These are phyloP conservation scores for Apiospora aurea DNA, from an alignment of 2,329 filamentous ascomycete species.

Conservation along the genomic window DNA sequence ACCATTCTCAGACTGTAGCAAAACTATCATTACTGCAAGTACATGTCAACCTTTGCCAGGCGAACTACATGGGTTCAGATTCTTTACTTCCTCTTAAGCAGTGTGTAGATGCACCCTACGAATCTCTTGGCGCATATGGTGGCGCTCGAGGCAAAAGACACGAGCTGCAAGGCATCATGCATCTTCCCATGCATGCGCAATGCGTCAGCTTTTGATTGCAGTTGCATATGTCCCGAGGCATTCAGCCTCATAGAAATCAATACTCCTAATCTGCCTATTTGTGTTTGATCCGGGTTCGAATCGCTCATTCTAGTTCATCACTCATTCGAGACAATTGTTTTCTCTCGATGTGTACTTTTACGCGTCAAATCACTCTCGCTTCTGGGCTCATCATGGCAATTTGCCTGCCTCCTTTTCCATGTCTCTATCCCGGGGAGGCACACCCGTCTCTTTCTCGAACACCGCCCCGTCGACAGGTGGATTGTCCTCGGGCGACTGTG, in stretches of 20 bases:
- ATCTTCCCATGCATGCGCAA: background rate
- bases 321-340: background rate
- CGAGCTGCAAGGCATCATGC: background rate
- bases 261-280: background rate
- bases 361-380: background rate
- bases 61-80: no score
- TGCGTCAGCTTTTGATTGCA: background rate
- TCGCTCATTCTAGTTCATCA: background rate
- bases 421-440: background rate
- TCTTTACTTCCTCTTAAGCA: background rate
- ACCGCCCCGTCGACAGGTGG: background rate
- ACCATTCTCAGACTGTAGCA: background rate
- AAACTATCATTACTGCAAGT: background rate
- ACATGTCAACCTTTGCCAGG: no score
- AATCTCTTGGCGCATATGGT: conserved; percentile 8
- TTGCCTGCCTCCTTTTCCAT: conserved; percentile 8
- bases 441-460: background rate
- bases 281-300: background rate
- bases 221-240: background rate
- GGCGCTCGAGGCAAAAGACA: background rate
- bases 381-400: background rate
- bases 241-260: background rate
- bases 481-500: background rate
- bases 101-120: background rate
- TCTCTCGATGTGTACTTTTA: background rate